Conservation (phyloP, 192 early-diverging fungal species). For the Backusella circina region DNA sequence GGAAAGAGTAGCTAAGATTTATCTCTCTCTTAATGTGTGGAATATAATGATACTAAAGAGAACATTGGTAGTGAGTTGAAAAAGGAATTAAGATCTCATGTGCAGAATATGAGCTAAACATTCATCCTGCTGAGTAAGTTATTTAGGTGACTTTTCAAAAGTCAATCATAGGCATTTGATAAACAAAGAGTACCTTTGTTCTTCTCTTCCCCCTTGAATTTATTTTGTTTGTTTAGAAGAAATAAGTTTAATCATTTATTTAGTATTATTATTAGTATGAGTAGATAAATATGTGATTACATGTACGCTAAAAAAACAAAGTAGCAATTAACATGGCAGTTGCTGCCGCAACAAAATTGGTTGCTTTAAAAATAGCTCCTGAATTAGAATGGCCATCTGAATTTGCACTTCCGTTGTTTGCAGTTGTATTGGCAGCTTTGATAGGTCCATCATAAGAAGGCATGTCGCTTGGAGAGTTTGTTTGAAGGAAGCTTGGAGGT, state of each 20-base stretch:
- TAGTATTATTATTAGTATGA: background rate
- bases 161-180: background rate
- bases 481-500: constrained; percentile 27
- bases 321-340: background rate
- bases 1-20: background rate
- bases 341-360: constrained; percentile 1
- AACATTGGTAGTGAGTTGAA: background rate
- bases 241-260: background rate
- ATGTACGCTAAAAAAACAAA: background rate
- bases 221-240: background rate
- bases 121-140: background rate
- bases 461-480: constrained; percentile 6
- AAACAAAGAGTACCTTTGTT: background rate
- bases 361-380: constrained; percentile 1
- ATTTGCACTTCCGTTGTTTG: background rate
- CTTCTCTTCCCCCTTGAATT: background rate
- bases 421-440: background rate
- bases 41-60: background rate
- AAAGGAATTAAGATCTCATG: background rate
- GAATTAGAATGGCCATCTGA: background rate
- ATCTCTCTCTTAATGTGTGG: background rate
- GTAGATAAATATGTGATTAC: background rate
- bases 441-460: constrained; percentile 25
- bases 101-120: background rate
- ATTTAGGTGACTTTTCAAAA: background rate